Base-by-base conservation (phyloP, 441 rosid species). In the Pelargonium australe region DNA sequence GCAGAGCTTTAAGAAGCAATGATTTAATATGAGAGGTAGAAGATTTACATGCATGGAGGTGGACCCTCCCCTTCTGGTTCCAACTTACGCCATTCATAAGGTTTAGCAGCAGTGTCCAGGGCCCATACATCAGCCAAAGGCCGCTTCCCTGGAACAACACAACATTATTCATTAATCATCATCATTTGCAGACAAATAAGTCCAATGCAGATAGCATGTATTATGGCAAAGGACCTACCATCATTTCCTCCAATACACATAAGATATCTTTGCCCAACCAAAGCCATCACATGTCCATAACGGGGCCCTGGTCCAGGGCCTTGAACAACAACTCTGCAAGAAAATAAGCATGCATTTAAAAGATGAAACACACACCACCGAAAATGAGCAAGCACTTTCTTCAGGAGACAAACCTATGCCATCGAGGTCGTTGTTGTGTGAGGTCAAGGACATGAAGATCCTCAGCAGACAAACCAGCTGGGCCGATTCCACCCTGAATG, bases 51-150 rank as follows among this genome's bases (percentile, higher is more conserved):
- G 99, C 99, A 95, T 68, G 98, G 96, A 49, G 99, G 98, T 25
- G 99, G 99, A 31, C 98, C 99, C 78, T 95, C 99, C 80, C 99
- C 99, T 88, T 95, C 99, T 14, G 97, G 99, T 80, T 95, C 99
- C 85, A 95, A 86, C 70, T 92, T 95, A 76, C 92, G 98, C 98
- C 99, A 95, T 80, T 95, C 99, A 70, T 95, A 95, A 70, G 99
- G 99, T 80, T 95, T 95, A 63, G 99, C 99, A 73, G 99, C 99
- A 14, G 99, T 95, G 82, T 95, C 98, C 70, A 95, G 80, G 75
- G 99, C 98, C 99, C 99, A 95, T 76, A 95, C 99, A 79, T 95
- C 99, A 74, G 96, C 96, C 77, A 95, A 78, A 64, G 97, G 96
- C 53, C 98, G 95, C 74, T 95, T 95, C 62, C 99, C 99, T 95